phyloP scores from a whole-genome alignment of 1,284 basidiomycete species.

The Marasmius fiardii region DNA sequence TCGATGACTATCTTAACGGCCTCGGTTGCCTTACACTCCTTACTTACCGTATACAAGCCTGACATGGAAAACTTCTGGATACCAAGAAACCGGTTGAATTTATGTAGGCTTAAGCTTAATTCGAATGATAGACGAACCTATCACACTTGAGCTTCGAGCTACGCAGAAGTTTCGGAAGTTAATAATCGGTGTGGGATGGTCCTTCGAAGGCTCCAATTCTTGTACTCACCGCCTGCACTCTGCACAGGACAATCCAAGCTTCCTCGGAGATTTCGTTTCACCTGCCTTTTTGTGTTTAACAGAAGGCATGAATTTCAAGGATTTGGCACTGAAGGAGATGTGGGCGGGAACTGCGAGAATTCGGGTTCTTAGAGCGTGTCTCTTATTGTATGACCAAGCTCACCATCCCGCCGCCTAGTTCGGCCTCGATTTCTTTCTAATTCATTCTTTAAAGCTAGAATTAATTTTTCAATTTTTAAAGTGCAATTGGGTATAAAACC shows the following conservation, averaged over 20 bases:
- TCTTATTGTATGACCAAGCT: no score
- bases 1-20: no score
- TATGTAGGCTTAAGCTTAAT: slow-evolving; percentile 1
- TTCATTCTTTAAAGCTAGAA: no score
- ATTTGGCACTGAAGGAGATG: no score
- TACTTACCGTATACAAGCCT: slow-evolving; percentile 43
- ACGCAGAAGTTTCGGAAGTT: neutral
- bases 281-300: neutral
- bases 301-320: no score
- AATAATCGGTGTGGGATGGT: neutral
- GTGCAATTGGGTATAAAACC: no score
- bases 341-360: no score
- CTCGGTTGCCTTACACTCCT: neutral
- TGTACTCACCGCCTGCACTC: slow-evolving; percentile 47
- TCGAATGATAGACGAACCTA: slow-evolving; percentile 29
- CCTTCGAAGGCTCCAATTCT: neutral
- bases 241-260: slow-evolving; percentile 41
- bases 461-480: no score
- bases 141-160: slow-evolving; percentile 57
- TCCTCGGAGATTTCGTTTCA: slow-evolving; percentile 10
- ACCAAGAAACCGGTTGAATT: neutral
- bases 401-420: no score
- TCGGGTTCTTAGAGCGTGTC: no score
- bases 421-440: no score
- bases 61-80: slow-evolving; percentile 46